A percentile compares a stretch with the other conserved stretches of the same genome.
Evolutionary conservation across 1,284 basidiomycete genomes (phyloP).

Genomic region (Agaricales sp.): DNA sequence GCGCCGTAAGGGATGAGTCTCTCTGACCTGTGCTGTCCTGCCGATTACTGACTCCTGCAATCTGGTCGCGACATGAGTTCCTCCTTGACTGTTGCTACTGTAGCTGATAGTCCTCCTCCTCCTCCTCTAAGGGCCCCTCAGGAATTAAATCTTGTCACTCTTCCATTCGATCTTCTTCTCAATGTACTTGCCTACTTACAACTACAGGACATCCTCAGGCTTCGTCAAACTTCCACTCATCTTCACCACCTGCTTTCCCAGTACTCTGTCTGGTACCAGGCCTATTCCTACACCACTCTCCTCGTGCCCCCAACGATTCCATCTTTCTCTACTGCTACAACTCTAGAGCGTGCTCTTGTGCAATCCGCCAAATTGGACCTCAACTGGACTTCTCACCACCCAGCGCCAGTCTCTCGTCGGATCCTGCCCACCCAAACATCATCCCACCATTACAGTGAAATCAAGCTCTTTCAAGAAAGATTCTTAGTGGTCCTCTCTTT

Average conservation of each 20-base stretch:
- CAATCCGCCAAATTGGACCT: background rate
- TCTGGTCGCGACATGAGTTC: background rate
- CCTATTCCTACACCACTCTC: background rate
- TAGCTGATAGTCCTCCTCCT: background rate
- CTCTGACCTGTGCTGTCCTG: no score
- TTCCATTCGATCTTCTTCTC: background rate
- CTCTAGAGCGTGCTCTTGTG: background rate
- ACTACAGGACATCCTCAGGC: constrained; percentile 1
- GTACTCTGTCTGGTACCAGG: constrained; percentile 1
- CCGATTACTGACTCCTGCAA: background rate
- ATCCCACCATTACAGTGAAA: background rate
- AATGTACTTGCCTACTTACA: constrained; percentile 2
- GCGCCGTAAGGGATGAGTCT: constrained; percentile 1
- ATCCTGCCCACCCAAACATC: background rate
- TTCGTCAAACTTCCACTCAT: constrained; percentile 4
- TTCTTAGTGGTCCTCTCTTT: background rate
- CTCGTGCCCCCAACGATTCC: background rate
- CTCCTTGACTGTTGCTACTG: background rate
- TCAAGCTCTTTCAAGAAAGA: background rate
- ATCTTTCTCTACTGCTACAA: background rate
- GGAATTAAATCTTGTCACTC: background rate
- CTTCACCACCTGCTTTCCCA: background rate
- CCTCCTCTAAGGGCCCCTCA: no score
- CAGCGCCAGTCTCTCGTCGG: background rate
- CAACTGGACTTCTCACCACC: background rate